A percentile compares a stretch with the other conserved stretches of the same genome.
Evolutionary conservation across 345 rosid genomes (phyloP).

Genomic region (Jatropha curcas): DNA sequence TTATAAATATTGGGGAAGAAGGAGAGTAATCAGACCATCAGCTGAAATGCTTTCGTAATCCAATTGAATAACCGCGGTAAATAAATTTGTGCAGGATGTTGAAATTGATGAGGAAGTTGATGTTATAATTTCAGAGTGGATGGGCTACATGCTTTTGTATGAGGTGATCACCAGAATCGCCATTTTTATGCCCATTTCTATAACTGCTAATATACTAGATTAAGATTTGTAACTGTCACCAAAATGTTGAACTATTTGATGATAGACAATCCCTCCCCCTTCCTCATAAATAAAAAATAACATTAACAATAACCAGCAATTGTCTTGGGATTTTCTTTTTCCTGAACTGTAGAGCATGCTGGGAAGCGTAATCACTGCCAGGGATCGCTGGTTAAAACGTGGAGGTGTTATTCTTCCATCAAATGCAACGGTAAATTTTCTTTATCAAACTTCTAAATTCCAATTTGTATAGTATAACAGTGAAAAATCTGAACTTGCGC

Average conservation of each 20-base stretch:
- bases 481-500: not conserved
- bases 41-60: not conserved
- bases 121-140: constrained; percentile 96
- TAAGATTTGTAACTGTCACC: not conserved
- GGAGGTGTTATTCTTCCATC: constrained; percentile 99
- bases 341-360: constrained; percentile 74
- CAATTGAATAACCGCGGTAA: constrained; percentile 5
- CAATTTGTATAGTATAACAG: not conserved
- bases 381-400: constrained; percentile 89
- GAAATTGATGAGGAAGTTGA: constrained; percentile 93
- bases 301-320: no score
- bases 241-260: not conserved
- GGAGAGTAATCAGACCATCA: not conserved
- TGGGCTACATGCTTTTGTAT: constrained; percentile 98
- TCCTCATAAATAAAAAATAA: no score
- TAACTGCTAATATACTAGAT: not conserved
- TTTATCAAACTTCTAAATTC: no score
- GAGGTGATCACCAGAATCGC: constrained; percentile 57
- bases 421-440: constrained; percentile 62
- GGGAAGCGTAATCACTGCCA: constrained; percentile 95
- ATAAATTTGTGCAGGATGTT: constrained; percentile 70
- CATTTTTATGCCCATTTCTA: not conserved
- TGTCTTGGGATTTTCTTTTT: not conserved
- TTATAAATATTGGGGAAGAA: not conserved
- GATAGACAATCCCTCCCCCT: no score